Evolutionary conservation across 352 stramenopile species (phyloP), one percentile per base, ranked within the genome.

Genomic region (Phytophthora pisi): DNA sequence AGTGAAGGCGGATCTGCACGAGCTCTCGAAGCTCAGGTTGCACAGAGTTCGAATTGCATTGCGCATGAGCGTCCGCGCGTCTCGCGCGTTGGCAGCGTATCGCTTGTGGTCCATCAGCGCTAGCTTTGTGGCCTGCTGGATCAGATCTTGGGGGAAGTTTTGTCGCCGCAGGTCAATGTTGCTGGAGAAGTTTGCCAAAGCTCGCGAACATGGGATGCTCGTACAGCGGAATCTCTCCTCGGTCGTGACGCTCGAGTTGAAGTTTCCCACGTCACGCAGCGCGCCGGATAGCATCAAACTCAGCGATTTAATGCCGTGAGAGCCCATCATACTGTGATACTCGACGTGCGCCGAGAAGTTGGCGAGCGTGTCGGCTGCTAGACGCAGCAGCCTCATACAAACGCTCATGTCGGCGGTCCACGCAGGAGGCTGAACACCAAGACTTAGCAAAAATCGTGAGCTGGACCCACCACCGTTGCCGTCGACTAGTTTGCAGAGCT

Each of bases 341-440:
- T 95, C 87, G 20, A 78, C 53, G 55, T 87, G 84, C 6, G 79
- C 78, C 0, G 83, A 91, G 42, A 93, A 92, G 20, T 91, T 91
- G 5, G 75, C 82, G 3, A 93, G 58, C 8, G 87, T 90, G 18
- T 83, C 72, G 0, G 83, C 76, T 43, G 90, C 85, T 6, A 89
- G 53, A 8, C 68, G 71, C 18, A 95, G 57, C 4, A 88, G 55
- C 0, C 72, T 77, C 50, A 77, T 63, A 15, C 66, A 68, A 11
- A 68, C 26, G 3, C 15, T 61, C 2, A 71, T 46, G 15, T 79
- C 69, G 2, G 64, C 31, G 23, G 64, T 68, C 72, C 72, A 79
- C 2, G 42, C 51, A 11, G 59, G 57, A 11, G 59, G 3, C 9
- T 47, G 28, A 0, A 36, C 43, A 1, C 61, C 51, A 28, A 69